Percentiles rank a stretch among this genome's conserved stretches.
These are phyloP conservation scores for Penicillium aurantiogriseum DNA, from an alignment of 2,329 filamentous ascomycete species.

Conservation along the genomic window DNA sequence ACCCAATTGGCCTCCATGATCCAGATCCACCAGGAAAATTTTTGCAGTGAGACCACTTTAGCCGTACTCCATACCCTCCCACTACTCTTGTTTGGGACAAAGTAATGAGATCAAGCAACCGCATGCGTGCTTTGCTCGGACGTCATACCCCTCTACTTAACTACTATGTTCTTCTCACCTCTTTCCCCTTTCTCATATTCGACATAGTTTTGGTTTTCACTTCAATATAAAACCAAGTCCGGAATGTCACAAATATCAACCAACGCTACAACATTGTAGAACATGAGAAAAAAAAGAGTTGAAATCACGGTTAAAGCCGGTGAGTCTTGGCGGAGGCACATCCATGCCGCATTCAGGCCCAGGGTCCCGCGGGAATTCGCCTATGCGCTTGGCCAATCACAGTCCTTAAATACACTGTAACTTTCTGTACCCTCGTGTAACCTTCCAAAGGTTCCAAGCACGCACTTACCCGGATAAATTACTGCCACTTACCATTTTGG, in stretches of 20 bases:
- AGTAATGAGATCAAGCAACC: background rate
- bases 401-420: background rate
- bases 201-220: background rate
- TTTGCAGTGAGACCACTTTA: background rate
- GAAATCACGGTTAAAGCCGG: background rate
- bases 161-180: background rate
- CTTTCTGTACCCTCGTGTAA: background rate
- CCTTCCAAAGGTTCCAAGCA: background rate
- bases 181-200: background rate
- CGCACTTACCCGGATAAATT: background rate
- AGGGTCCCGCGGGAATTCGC: background rate
- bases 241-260: too few relatives aligned
- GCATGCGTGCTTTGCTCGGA: background rate
- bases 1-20: background rate
- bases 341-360: conserved; percentile 19
- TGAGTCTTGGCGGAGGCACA: conserved; percentile 9
- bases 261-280: background rate
- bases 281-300: background rate
- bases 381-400: background rate
- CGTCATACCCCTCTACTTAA: background rate
- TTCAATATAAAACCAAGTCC: too few relatives aligned
- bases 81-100: background rate
- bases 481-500: background rate
- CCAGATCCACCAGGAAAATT: conserved; percentile 8
- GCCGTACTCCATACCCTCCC: background rate